These are phyloP conservation scores for Pestalotiopsis sp. DNA, from an alignment of 2,329 filamentous ascomycete species.

Conservation along the genomic window DNA sequence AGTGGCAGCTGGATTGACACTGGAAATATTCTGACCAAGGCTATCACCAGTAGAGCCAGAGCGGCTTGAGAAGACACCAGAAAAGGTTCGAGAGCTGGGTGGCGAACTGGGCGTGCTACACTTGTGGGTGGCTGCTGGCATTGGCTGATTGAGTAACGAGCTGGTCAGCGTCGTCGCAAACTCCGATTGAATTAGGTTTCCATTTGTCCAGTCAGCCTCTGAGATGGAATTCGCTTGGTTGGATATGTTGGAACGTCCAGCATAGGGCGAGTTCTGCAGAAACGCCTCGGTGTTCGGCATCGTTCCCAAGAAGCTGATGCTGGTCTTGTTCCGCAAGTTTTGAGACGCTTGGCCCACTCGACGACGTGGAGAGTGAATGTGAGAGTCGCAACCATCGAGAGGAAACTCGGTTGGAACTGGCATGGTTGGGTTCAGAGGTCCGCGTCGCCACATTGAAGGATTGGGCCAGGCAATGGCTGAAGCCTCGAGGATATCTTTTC, in stretches of 20 bases:
- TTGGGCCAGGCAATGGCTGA: conserved; percentile 83
- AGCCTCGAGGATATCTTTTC: conserved; percentile 69
- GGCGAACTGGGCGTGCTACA: conserved; percentile 29
- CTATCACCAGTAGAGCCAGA: conserved; percentile 30
- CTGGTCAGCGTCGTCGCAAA: conserved; percentile 47
- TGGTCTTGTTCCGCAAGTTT: conserved; percentile 17
- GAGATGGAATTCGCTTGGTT: conserved; percentile 28
- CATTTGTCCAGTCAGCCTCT: conserved; percentile 26
- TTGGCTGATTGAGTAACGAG: conserved; percentile 51
- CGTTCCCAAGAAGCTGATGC: conserved; percentile 16
- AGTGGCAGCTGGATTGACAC: conserved; percentile 17
- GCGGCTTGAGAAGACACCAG: conserved; percentile 29
- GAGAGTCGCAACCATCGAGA: conserved; percentile 54
- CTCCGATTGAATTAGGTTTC: conserved; percentile 31
- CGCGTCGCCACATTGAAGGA: conserved; percentile 65
- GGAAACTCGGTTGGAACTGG: conserved; percentile 41
- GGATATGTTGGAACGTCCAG: conserved; percentile 29
- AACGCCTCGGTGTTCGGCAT: conserved; percentile 32
- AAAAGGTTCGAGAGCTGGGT: conserved; percentile 30
- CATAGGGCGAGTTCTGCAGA: conserved; percentile 26
- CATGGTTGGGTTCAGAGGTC: conserved; percentile 43
- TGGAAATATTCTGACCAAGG: conserved; percentile 34
- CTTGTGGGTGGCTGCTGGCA: conserved; percentile 34
- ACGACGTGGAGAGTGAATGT: conserved; percentile 64
- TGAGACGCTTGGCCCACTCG: conserved; percentile 25